These are phyloP conservation scores for Hypoxylon fragiforme DNA, from an alignment of 495 filamentous ascomycete genomes.

Conservation along the genomic window DNA sequence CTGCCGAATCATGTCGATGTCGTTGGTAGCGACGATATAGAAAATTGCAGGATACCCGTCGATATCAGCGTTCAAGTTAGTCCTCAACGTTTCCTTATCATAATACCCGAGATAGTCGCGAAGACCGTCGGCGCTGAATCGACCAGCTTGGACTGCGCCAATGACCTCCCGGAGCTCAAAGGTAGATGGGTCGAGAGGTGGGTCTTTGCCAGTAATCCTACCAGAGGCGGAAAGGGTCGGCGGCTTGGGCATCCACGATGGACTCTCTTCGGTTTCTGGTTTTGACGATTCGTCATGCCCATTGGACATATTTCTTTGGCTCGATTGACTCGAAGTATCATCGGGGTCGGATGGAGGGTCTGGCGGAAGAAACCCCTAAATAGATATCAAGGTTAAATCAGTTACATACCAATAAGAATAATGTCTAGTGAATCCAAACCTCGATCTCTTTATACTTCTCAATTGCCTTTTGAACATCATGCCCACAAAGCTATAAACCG, in stretches of 20 bases:
- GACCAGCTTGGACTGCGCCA: conserved; percentile 7
- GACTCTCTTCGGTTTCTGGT: neutral
- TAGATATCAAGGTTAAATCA: too few species aligned
- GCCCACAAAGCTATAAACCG: conserved; percentile 1
- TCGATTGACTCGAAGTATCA: neutral
- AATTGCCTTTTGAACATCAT: conserved; percentile 6
- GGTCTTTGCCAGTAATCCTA: neutral
- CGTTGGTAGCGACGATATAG: conserved; percentile 12
- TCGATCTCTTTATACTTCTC: conserved; percentile 4
- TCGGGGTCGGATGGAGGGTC: conserved; percentile 4
- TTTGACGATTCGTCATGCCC: too few species aligned
- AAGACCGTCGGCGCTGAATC: neutral
- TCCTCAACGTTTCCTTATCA: neutral
- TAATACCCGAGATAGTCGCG: conserved; percentile 3
- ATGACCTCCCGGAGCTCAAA: conserved; percentile 5
- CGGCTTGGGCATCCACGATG: conserved; percentile 10
- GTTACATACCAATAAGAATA: neutral
- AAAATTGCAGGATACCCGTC: conserved; percentile 12
- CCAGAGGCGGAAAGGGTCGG: neutral
- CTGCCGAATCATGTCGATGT: conserved; percentile 11
- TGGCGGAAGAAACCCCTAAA: conserved; percentile 4
- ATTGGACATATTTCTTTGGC: neutral
- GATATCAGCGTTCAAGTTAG: conserved; percentile 4
- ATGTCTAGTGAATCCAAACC: conserved; percentile 1
- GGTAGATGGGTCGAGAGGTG: neutral